Percentiles rank a stretch among this genome's conserved stretches.
Conservation (phyloP, 2,329 filamentous ascomycete genomes). For the Chrysoporthe cubensis region DNA sequence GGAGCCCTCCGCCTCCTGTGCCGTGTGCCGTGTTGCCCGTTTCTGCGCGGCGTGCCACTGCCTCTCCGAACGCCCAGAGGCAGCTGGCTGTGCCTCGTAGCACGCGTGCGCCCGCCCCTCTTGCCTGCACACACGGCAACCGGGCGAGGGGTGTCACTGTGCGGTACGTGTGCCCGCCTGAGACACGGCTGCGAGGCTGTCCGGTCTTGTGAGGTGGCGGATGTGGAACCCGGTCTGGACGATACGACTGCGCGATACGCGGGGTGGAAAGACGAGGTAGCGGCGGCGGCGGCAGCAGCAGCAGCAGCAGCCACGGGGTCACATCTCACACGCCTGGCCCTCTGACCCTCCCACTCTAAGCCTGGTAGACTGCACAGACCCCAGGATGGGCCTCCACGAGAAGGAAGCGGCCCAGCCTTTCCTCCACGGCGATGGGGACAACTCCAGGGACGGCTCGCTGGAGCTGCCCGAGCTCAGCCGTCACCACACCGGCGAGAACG, state of each 20-base stretch:
- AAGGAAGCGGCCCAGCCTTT: constrained; percentile 12
- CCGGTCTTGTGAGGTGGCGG: background rate
- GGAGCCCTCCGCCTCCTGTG: background rate
- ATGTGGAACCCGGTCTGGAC: background rate
- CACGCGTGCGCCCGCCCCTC: background rate
- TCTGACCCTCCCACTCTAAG: background rate
- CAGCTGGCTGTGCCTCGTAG: too few species aligned
- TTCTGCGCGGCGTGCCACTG: background rate
- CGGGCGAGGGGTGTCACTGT: background rate
- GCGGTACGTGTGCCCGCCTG: background rate
- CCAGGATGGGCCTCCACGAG: background rate
- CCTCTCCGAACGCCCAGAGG: background rate
- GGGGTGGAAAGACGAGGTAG: background rate
- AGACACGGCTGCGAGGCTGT: background rate
- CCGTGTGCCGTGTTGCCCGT: background rate
- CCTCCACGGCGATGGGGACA: constrained; percentile 4
- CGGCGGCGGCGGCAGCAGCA: background rate
- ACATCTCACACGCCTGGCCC: too few species aligned
- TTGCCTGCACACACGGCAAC: background rate
- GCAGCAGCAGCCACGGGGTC: background rate
- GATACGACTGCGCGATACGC: background rate
- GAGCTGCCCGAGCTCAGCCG: constrained; percentile 10
- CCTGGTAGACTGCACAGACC: background rate
- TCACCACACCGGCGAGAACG: background rate
- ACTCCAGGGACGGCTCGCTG: constrained; percentile 4